Conservation (phyloP, 805 yeast genomes). For the Kluyveromyces aestuarii region DNA sequence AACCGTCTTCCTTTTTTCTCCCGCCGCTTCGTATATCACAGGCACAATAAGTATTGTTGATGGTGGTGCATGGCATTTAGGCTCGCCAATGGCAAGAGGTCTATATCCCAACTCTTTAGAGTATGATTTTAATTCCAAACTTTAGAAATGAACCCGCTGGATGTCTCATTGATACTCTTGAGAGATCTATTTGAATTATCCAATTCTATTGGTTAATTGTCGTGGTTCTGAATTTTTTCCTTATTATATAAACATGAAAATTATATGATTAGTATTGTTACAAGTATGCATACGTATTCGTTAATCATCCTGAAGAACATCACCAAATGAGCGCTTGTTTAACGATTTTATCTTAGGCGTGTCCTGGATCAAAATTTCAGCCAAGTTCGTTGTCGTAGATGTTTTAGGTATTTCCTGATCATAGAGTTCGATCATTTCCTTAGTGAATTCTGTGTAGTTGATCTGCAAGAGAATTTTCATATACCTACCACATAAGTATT, state of each 20-base stretch:
- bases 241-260: neutral
- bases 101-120: slow-evolving; percentile 38
- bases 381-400: neutral
- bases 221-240: too few relatives aligned
- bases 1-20: slow-evolving; percentile 75
- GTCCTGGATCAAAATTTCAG: neutral
- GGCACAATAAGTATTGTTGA: slow-evolving; percentile 80
- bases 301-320: neutral
- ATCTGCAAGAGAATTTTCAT: slow-evolving; percentile 25
- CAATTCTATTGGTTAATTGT: too few relatives aligned
- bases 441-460: slow-evolving; percentile 22
- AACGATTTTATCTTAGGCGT: neutral
- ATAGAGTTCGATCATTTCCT: slow-evolving; percentile 23
- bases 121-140: slow-evolving; percentile 30
- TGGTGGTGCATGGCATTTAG: slow-evolving; percentile 86
- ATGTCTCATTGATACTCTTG: too few relatives aligned
- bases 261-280: neutral
- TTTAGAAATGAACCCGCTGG: slow-evolving; percentile 11
- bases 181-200: too few relatives aligned
- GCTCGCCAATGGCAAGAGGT: slow-evolving; percentile 31
- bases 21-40: slow-evolving; percentile 67
- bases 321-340: neutral
- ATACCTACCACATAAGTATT: slow-evolving; percentile 25
- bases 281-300: neutral
- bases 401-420: slow-evolving; percentile 4